Conservation (phyloP, 768 basidiomycete species). For the Tricholoma sp. region DNA sequence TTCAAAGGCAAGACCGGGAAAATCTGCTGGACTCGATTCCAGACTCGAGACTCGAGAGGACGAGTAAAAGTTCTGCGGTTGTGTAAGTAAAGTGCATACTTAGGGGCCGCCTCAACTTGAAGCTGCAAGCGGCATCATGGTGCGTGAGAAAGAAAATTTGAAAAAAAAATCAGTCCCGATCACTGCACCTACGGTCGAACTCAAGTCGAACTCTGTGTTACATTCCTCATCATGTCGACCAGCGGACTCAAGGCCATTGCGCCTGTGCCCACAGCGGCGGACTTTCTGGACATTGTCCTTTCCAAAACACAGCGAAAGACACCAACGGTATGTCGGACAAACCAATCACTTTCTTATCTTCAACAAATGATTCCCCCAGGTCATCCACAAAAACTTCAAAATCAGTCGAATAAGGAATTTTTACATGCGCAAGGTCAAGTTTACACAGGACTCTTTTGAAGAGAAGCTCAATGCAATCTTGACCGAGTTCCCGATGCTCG, state of each 20-base stretch:
- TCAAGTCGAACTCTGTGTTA: background rate
- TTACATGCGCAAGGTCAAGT: conserved; percentile 99
- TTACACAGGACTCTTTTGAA: conserved; percentile 94
- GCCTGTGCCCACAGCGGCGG: conserved; percentile 94
- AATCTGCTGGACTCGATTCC: too few relatives aligned
- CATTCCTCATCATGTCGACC: conserved; percentile 51
- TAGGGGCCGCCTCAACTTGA: too few relatives aligned
- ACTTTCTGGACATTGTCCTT: conserved; percentile 92
- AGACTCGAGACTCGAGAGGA: too few relatives aligned
- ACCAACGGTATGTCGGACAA: conserved; percentile 62
- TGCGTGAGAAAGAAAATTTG: background rate
- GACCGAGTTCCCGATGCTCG: conserved; percentile 95
- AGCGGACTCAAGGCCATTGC: conserved; percentile 95
- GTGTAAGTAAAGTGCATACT: too few relatives aligned
- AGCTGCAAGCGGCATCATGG: too few relatives aligned
- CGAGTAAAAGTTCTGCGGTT: too few relatives aligned
- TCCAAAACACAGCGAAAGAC: conserved; percentile 97
- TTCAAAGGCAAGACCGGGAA: too few relatives aligned
- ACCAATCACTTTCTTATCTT: background rate
- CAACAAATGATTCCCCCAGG: conserved; percentile 36
- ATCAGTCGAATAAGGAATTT: conserved; percentile 97
- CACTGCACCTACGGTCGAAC: too few relatives aligned
- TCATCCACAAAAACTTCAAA: conserved; percentile 99
- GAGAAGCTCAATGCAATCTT: conserved; percentile 93
- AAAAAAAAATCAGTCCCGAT: background rate